Conservation (phyloP, 1,284 basidiomycete species). For the Cutaneotrichosporon curvatum region DNA sequence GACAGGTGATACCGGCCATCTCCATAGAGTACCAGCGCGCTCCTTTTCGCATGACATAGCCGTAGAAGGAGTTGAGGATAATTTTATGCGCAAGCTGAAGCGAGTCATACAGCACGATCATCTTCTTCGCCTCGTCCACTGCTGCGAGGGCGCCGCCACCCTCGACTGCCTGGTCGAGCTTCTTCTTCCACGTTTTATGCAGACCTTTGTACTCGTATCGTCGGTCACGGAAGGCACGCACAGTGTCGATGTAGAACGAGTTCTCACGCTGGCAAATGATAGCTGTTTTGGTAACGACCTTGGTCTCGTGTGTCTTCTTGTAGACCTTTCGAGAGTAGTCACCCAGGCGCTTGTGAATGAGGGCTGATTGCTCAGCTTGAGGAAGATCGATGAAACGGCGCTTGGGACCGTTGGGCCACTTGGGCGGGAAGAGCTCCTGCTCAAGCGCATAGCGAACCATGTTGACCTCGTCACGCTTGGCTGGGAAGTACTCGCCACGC, state of each 20-base stretch:
- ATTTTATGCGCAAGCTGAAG: constrained; percentile 99
- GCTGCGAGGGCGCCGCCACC: constrained; percentile 70
- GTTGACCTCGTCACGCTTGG: constrained; percentile 95
- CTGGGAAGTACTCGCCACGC: constrained; percentile 98
- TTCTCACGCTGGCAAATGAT: constrained; percentile 99
- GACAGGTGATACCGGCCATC: constrained; percentile 99
- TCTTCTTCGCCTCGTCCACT: constrained; percentile 95
- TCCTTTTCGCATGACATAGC: constrained; percentile 99
- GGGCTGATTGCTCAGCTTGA: constrained; percentile 78
- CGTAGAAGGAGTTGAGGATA: constrained; percentile 99
- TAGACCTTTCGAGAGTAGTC: constrained; percentile 99
- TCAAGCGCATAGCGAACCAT: constrained; percentile 98
- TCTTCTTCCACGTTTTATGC: constrained; percentile 99
- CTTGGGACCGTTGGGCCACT: constrained; percentile 62
- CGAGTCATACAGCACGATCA: constrained; percentile 99
- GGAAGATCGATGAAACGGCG: constrained; percentile 80
- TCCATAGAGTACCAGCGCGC: constrained; percentile 99
- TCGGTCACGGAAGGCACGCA: constrained; percentile 92
- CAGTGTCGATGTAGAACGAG: constrained; percentile 99
- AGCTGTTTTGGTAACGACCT: constrained; percentile 85
- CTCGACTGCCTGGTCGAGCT: constrained; percentile 67
- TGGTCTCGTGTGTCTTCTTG: constrained; percentile 98
- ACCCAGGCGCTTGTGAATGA: constrained; percentile 92
- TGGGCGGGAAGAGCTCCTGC: constrained; percentile 86
- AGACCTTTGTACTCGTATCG: constrained; percentile 99